Evolutionary conservation across 352 stramenopile genomes (phyloP).

Genomic region (Phytopythium delawarense): DNA sequence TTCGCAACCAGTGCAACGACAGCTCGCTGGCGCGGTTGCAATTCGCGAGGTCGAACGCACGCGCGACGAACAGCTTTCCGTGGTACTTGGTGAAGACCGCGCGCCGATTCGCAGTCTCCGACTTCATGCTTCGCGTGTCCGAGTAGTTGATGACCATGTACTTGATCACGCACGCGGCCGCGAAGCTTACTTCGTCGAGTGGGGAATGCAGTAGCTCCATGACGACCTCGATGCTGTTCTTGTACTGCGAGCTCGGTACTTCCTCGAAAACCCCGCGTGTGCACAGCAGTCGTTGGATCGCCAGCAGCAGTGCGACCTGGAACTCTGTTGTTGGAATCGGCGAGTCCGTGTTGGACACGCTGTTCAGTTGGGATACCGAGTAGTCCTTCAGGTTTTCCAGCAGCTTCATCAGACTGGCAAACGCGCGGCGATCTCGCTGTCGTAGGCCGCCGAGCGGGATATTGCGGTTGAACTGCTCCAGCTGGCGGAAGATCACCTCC

Average conservation of each 20-base stretch:
- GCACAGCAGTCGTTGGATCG: constrained; percentile 78
- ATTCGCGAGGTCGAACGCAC: constrained; percentile 74
- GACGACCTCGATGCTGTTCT: constrained; percentile 79
- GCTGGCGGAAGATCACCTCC: constrained; percentile 63
- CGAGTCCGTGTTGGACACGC: constrained; percentile 73
- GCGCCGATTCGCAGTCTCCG: constrained; percentile 77
- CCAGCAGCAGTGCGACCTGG: constrained; percentile 72
- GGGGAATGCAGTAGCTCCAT: constrained; percentile 86
- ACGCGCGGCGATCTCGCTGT: constrained; percentile 69
- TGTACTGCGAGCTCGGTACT: constrained; percentile 83
- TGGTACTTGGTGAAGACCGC: constrained; percentile 85
- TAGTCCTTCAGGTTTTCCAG: constrained; percentile 86
- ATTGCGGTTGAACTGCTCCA: constrained; percentile 88
- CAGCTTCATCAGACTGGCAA: constrained; percentile 80
- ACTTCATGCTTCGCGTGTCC: constrained; percentile 82
- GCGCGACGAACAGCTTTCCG: constrained; percentile 74
- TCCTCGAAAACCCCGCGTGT: constrained; percentile 84
- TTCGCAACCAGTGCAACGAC: constrained; percentile 18
- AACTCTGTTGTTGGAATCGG: constrained; percentile 79
- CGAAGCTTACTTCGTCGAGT: constrained; percentile 83
- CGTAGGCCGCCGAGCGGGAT: constrained; percentile 66
- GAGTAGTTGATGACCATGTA: constrained; percentile 91
- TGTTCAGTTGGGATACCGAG: constrained; percentile 75
- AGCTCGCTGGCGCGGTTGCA: constrained; percentile 42
- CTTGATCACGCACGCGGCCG: constrained; percentile 78